Base-by-base conservation (phyloP, 306 rosid genomes). In the Inga oerstediana region DNA sequence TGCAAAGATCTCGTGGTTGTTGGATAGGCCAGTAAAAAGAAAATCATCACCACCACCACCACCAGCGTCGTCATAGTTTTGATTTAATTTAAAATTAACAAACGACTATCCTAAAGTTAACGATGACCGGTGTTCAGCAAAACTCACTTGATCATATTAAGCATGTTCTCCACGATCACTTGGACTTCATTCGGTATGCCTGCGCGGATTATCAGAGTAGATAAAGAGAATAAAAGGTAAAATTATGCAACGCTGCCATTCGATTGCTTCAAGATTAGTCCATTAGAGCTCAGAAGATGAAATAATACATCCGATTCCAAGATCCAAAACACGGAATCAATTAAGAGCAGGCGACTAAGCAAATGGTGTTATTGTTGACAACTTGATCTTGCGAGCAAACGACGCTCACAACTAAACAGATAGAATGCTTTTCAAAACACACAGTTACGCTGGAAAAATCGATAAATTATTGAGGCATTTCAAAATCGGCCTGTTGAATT, bases 141-240 rank as follows among this genome's bases (percentile, higher is more conserved):
- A 16, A 75, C 68, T 56, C 69, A 75, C 79, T 7, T n/a, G 51
- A 39, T 22, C 69, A 37, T 75, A 68, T n/a, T 56, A 12, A 56
- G 69, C 79, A 75, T 20, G 49, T 13, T 56, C 51, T 75, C 79
- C 79, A 56, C 62, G 32, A n/a, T 20, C 6, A 65, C n/a, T 75
- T 56, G 67, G 35, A 39, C 51, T 75, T 35, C 69, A 13, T 56
- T 75, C 19, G 79, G 61, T 37, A 75, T 35, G 35, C 44, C 79
- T 75, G 68, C 79, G 22, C 24, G 7, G 17, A 56, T 52, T 37
- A 19, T 32, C 69, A 37, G 79, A 54, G 46, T n/a, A 54, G 13
- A 73, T 17, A n/a, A 24, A 48, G 19, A 34, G 11, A 46, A 22
- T 15, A 1, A 14, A 7, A 1, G 7, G 59, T 3, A 14, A 45